A percentile compares a stretch with the other conserved stretches of the same genome.
These are phyloP conservation scores for Neurospora sp. DNA, from an alignment of 2,329 filamentous ascomycete genomes.

Conservation along the genomic window DNA sequence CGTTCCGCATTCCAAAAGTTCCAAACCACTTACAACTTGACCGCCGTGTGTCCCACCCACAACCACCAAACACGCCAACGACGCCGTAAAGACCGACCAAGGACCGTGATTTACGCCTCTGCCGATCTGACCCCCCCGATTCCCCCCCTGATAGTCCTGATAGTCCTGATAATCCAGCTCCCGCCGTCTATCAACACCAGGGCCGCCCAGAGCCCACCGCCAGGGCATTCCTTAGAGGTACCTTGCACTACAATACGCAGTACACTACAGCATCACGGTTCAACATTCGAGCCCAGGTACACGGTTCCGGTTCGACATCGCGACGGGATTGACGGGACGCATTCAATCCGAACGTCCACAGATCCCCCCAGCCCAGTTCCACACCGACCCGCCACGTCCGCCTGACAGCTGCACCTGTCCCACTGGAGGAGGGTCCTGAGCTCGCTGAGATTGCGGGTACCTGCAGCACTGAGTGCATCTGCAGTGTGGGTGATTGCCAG, in stretches of 20 bases:
- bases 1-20: background rate
- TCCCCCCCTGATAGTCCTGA: background rate
- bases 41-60: background rate
- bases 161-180: background rate
- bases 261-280: background rate
- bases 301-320: background rate
- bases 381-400: background rate
- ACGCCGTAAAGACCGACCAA: background rate
- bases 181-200: background rate
- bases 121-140: background rate
- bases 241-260: background rate
- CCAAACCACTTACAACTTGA: background rate
- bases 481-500: background rate
- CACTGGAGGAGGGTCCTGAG: background rate
- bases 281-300: background rate
- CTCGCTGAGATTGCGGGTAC: background rate
- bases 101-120: background rate
- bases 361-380: background rate
- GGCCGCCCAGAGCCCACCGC: background rate
- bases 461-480: background rate
- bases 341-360: background rate
- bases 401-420: background rate
- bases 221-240: background rate
- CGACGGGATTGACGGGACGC: background rate
- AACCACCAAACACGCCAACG: background rate